Base-by-base conservation (phyloP, 1,284 basidiomycete genomes). In the Meira nashicola region DNA sequence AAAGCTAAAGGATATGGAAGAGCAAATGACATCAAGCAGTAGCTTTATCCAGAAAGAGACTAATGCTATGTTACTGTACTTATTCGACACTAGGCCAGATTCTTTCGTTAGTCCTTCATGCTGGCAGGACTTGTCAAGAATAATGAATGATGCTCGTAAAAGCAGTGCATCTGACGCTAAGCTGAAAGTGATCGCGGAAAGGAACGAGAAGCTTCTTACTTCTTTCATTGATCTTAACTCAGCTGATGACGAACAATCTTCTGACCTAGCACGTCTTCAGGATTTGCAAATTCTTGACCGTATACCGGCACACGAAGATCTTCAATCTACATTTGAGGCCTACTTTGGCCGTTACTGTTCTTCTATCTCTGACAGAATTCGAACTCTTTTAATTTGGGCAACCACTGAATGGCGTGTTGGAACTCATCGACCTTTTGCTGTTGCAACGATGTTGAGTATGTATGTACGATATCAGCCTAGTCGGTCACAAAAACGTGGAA, bases 381-480 rank as follows among this genome's bases (percentile, higher is more conserved):
- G 21, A 15, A 56, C 43, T 1, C 14, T 56, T n/a, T 39, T 56
- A 44, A 23, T 46, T 17, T 56, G 55, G 55, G 38, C 55, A 28
- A 56, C 55, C n/a, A 54, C 49, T 19, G n/a, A 14, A 8, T 47
- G 55, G 41, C 38, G 55, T 9, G 23, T 40, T 49, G 55, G 55
- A 15, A 12, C n/a, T 17, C 41, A 56, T 71, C 84, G 92, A 21
- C 86, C 89, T 3, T 89, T 89, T 67, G 89, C 86, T 14, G 89
- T 87, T 0, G 55, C 55, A 33, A n/a, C n/a, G 21, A 28, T 56
- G 23, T n/a, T 56, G 2, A 21, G 14, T 17, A n/a, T 50, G 17
- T 41, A 23, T 19, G 4, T n/a, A 21, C 12, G 33, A 17, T 39
- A 39, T 28, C 38, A 28, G 38, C 14, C 37, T 21, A 23, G 33